Conservation (phyloP, 2,329 filamentous ascomycete species). For the Colletotrichum kahawae region DNA sequence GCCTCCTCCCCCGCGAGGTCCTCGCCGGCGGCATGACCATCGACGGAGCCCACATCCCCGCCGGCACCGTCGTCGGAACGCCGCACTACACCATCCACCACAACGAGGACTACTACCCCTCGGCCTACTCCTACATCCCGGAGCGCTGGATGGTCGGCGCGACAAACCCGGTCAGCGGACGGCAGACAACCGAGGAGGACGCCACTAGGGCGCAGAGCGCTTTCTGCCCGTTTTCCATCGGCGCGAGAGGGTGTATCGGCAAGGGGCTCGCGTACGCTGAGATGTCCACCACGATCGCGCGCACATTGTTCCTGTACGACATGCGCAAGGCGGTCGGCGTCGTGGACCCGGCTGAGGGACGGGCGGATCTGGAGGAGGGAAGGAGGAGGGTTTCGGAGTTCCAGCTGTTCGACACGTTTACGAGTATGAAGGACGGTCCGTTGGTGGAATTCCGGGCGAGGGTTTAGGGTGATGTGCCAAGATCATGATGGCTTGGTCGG, state of each 20-base stretch:
- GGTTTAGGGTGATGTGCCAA: not conserved
- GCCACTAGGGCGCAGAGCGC: conserved; percentile 65
- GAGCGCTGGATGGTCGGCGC: conserved; percentile 68
- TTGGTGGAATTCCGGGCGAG: conserved; percentile 65
- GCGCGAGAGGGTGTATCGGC: conserved; percentile 74
- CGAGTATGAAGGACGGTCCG: conserved; percentile 74
- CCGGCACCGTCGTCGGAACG: conserved; percentile 66
- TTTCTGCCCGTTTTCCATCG: conserved; percentile 77
- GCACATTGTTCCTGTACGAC: conserved; percentile 67
- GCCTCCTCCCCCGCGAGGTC: conserved; percentile 65
- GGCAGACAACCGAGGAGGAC: conserved; percentile 52
- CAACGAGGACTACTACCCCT: conserved; percentile 65
- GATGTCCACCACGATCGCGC: conserved; percentile 66
- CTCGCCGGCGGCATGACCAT: conserved; percentile 58
- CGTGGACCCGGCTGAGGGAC: conserved; percentile 58
- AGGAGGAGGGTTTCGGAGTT: conserved; percentile 65
- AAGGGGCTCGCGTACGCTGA: conserved; percentile 73
- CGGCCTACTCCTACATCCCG: conserved; percentile 63
- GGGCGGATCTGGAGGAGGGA: conserved; percentile 53
- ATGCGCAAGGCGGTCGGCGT: conserved; percentile 56
- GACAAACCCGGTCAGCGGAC: conserved; percentile 38
- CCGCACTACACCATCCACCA: conserved; percentile 74
- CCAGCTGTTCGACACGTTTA: conserved; percentile 75
- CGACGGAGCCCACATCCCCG: conserved; percentile 59
- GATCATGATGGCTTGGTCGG: not conserved